phyloP scores from a whole-genome alignment of 805 yeast genomes.

The Metschnikowia amazonensis region DNA sequence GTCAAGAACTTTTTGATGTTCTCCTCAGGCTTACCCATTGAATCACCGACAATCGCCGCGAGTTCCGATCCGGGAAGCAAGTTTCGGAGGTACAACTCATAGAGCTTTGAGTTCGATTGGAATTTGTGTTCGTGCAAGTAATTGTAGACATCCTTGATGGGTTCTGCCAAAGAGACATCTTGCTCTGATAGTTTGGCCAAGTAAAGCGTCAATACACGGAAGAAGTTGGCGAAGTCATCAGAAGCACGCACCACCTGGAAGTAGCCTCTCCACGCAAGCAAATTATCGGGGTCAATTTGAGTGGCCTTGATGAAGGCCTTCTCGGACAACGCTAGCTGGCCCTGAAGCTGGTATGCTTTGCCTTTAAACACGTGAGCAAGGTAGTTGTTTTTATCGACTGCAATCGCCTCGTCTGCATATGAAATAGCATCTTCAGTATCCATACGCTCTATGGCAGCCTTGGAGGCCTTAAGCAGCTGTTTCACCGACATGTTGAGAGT shows the following conservation, averaged over 20 bases:
- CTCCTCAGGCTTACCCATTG: conserved; percentile 42
- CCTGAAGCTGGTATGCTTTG: conserved; percentile 53
- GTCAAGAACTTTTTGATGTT: conserved; percentile 45
- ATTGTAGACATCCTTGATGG: conserved; percentile 43
- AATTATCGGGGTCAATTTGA: conserved; percentile 44
- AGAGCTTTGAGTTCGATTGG: conserved; percentile 28
- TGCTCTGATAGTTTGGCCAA: conserved; percentile 40
- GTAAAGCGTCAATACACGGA: conserved; percentile 44
- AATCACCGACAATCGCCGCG: conserved; percentile 48
- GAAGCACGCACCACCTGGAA: conserved; percentile 41
- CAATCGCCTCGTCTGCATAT: conserved; percentile 51
- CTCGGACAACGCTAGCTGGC: conserved; percentile 37
- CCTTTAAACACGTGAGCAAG: conserved; percentile 71
- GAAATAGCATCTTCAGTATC: conserved; percentile 64
- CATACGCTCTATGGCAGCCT: conserved; percentile 46
- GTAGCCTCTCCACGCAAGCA: conserved; percentile 81
- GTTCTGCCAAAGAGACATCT: conserved; percentile 46
- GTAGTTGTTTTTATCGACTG: conserved; percentile 53
- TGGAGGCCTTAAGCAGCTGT: conserved; percentile 36
- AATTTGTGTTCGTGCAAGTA: conserved; percentile 39
- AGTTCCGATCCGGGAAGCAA: conserved; percentile 55
- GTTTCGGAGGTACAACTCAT: conserved; percentile 46
- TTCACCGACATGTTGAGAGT: conserved; percentile 22
- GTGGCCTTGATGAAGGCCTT: conserved; percentile 49
- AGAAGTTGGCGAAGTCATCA: conserved; percentile 42